These are phyloP conservation scores for Xanthoconium purpureum DNA, from an alignment of 768 basidiomycete species.

Conservation along the genomic window DNA sequence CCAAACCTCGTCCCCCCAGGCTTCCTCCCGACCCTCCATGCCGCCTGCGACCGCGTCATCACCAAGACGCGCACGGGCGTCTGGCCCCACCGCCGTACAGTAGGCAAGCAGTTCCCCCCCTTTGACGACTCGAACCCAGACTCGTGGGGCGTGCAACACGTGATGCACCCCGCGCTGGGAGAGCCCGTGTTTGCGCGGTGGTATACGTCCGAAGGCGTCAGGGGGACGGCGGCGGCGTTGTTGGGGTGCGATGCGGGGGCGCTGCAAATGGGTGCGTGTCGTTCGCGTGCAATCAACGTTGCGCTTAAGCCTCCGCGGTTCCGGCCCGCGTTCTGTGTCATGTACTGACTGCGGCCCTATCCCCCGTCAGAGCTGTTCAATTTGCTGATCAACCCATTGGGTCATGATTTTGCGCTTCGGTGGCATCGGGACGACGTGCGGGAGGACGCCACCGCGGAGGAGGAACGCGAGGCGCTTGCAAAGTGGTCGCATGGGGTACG, in stretches of 20 bases:
- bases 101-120: constrained; percentile 79
- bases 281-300: no score
- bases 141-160: constrained; percentile 78
- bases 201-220: constrained; percentile 59
- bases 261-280: constrained; percentile 67
- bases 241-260: constrained; percentile 54
- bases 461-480: constrained; percentile 55
- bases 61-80: constrained; percentile 52
- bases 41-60: constrained; percentile 51
- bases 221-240: constrained; percentile 42
- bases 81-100: constrained; percentile 67
- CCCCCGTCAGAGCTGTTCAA: constrained; percentile 59
- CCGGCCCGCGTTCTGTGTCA: no score
- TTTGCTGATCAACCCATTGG: constrained; percentile 64
- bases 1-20: constrained; percentile 48
- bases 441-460: constrained; percentile 53
- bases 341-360: no score
- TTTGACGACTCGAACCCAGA: constrained; percentile 57
- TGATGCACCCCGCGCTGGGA: constrained; percentile 73
- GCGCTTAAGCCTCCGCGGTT: no score
- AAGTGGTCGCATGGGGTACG: constrained; percentile 64
- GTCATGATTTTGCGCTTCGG: constrained; percentile 65
- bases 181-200: constrained; percentile 60
- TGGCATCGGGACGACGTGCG: constrained; percentile 80
- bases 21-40: constrained; percentile 39